Conservation (phyloP, 352 stramenopile species). For the Phytophthora hybrid region DNA sequence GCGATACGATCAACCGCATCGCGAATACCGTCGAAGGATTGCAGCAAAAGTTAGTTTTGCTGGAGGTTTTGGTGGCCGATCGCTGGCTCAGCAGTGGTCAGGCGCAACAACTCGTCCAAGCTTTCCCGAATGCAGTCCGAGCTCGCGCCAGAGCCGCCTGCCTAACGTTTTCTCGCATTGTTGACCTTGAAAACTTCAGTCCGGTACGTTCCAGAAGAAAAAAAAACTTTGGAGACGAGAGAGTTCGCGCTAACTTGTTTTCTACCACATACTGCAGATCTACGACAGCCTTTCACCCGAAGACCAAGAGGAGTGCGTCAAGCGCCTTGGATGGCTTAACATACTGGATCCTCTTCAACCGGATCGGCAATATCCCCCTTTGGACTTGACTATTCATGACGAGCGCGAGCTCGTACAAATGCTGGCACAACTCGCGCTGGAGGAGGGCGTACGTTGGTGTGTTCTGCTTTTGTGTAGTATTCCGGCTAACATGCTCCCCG, state of each 20-base stretch:
- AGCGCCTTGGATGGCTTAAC: slow-evolving; percentile 86
- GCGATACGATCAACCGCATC: slow-evolving; percentile 16
- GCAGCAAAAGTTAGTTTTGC: slow-evolving; percentile 32
- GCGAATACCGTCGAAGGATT: slow-evolving; percentile 34
- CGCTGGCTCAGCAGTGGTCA: slow-evolving; percentile 64
- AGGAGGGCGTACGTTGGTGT: slow-evolving; percentile 58
- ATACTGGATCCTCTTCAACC: slow-evolving; percentile 81
- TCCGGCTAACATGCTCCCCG: slow-evolving; percentile 1
- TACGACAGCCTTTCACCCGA: slow-evolving; percentile 54
- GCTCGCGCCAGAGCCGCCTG: slow-evolving; percentile 61
- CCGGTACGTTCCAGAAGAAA: slow-evolving; percentile 30
- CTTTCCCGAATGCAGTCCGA: slow-evolving; percentile 58
- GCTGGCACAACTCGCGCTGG: slow-evolving; percentile 72
- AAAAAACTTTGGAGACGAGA: too few species aligned
- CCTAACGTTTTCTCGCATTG: slow-evolving; percentile 69
- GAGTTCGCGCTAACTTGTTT: neutral
- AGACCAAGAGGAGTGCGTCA: slow-evolving; percentile 70
- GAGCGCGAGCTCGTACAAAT: slow-evolving; percentile 84
- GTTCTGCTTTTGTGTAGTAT: neutral
- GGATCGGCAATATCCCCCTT: slow-evolving; percentile 73
- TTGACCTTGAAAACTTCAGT: slow-evolving; percentile 82
- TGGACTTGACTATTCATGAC: slow-evolving; percentile 79
- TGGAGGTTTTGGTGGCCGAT: slow-evolving; percentile 65
- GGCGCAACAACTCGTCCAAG: slow-evolving; percentile 44
- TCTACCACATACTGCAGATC: slow-evolving; percentile 42